Base-by-base conservation (phyloP, 768 basidiomycete genomes). In the Leccinum imitatum region DNA sequence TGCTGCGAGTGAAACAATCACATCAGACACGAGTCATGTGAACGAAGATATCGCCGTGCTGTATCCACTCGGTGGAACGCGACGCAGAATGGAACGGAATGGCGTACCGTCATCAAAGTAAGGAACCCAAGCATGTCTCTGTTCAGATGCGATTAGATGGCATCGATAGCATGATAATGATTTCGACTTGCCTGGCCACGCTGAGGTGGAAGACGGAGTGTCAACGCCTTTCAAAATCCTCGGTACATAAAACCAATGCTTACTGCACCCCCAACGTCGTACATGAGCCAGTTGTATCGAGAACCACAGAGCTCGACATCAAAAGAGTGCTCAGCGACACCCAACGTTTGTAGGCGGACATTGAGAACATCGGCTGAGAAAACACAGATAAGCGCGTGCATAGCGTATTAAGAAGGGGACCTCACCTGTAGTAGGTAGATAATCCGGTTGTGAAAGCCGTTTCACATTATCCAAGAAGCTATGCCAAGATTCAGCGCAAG, bases 251-350 rank as follows among this genome's bases (percentile, higher is more conserved):
- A 17, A 54, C 25, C 17, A 53, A 50, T 50, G 79, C 88, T 70
- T 69, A 91, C 87, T 54, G 89, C 87, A 50, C 91, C 91, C 44
- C 91, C 90, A 39, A 93, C 91, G 70, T 93, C 91, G 69, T 88
- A 93, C 57, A 93, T 77, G 59, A 85, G 82, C 90, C 91, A 93
- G 56, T 86, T 82, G 68, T 88, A 89, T 47, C 79, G 79, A 58
- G 77, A 79, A 3, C 87, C 86, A 44, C 81, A 83, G 61, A 86
- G 80, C 59, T 80, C 79, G 59, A 91, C 84, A 58, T 86, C 82
- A 69, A 91, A 90, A 2, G 82, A 78, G 68, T 91, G 89, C 64
- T 93, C 90, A 58, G 86, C 83, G 21, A 93, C 86, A 3, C 91
- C 91, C 13, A 93, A 74, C 0, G 91, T 92, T 75, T 90, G 90